phyloP scores from a whole-genome alignment of 164 flowering plant genomes.

The Piper longum region DNA sequence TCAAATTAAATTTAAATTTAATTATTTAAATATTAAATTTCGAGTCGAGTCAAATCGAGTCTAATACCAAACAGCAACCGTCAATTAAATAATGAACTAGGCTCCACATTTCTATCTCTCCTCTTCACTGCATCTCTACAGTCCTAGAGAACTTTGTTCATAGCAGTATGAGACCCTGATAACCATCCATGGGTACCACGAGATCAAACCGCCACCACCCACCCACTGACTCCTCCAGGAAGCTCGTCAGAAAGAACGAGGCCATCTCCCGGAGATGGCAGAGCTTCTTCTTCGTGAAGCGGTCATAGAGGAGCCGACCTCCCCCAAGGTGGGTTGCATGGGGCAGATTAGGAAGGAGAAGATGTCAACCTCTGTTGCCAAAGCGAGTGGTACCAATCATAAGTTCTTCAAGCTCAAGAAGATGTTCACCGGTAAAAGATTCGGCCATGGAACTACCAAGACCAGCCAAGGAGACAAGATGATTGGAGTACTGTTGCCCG shows the following conservation, averaged over 20 bases:
- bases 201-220: background rate
- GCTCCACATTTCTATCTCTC: too few relatives aligned
- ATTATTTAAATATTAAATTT: too few relatives aligned
- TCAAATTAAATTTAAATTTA: too few relatives aligned
- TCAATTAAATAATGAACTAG: too few relatives aligned
- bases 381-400: background rate
- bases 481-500: background rate
- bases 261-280: background rate
- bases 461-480: background rate
- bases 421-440: conserved; percentile 12
- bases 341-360: conserved; percentile 15
- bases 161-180: too few relatives aligned
- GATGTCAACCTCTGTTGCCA: background rate
- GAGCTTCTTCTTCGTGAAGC: background rate
- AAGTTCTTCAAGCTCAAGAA: conserved; percentile 14
- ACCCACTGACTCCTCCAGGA: background rate
- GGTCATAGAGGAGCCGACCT: conserved; percentile 7
- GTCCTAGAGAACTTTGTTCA: too few relatives aligned
- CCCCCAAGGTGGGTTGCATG: conserved; percentile 22
- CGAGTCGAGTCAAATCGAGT: too few relatives aligned
- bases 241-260: background rate
- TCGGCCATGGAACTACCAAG: background rate
- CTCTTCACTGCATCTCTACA: too few relatives aligned
- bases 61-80: too few relatives aligned
- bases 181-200: background rate